Conservation (phyloP, 306 rosid genomes). For the Lathyrus oleraceus region DNA sequence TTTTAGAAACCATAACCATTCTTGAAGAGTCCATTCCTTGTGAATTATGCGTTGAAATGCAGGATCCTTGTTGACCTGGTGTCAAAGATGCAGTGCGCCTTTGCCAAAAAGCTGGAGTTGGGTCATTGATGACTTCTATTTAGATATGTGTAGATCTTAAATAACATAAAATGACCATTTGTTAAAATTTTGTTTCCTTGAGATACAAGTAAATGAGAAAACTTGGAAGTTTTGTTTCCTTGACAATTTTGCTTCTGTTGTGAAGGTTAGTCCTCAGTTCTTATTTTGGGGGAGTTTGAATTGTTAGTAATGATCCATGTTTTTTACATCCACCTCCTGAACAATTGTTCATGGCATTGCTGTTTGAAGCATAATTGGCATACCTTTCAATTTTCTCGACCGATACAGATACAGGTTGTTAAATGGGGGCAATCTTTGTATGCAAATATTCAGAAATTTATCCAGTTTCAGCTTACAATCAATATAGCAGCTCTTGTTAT, state of each 20-base stretch:
- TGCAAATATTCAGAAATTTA: slow-evolving; percentile 97
- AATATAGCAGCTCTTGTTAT: slow-evolving; percentile 93
- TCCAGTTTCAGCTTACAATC: slow-evolving; percentile 96
- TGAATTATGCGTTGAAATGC: slow-evolving; percentile 26
- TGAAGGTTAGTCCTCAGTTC: slow-evolving; percentile 58
- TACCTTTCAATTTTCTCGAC: slow-evolving; percentile 20
- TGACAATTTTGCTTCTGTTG: slow-evolving; percentile 87
- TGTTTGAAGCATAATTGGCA: slow-evolving; percentile 17
- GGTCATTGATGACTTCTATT: slow-evolving; percentile 42
- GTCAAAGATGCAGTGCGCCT: slow-evolving; percentile 73
- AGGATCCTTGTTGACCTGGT: slow-evolving; percentile 95
- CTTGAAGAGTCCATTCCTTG: no score
- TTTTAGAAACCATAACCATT: slow-evolving; percentile 1
- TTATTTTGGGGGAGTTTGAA: background rate
- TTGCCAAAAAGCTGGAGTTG: slow-evolving; percentile 86
- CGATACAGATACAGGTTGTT: slow-evolving; percentile 73
- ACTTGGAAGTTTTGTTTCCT: background rate
- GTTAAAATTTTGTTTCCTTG: no score
- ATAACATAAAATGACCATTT: no score
- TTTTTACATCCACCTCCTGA: no score
- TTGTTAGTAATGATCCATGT: no score
- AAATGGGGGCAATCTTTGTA: slow-evolving; percentile 96
- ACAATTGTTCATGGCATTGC: background rate
- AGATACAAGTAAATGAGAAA: background rate
- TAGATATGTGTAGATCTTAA: no score